Conservation (phyloP, 495 filamentous ascomycete species). For the Penicillium roqueforti region DNA sequence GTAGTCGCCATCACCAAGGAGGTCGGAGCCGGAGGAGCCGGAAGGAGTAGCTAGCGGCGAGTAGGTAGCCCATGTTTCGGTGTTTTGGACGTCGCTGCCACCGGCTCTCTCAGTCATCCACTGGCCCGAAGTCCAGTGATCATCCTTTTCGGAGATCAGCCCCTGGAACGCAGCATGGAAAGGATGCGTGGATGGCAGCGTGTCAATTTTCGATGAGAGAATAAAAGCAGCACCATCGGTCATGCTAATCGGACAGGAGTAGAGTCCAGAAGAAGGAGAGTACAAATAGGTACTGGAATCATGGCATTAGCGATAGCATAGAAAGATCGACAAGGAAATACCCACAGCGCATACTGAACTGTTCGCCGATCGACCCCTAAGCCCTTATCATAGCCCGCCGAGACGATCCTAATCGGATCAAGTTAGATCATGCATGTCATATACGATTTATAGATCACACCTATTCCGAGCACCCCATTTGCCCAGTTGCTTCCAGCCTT, state of each 20-base stretch:
- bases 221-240: slow-evolving; percentile 65
- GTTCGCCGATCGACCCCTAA: slow-evolving; percentile 36
- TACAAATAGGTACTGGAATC: slow-evolving; percentile 60
- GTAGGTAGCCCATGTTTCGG: slow-evolving; percentile 59
- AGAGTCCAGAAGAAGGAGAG: slow-evolving; percentile 55
- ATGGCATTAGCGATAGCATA: slow-evolving; percentile 34
- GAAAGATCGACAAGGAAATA: background rate
- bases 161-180: slow-evolving; percentile 47
- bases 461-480: slow-evolving; percentile 33
- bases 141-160: slow-evolving; percentile 52
- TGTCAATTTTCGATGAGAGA: slow-evolving; percentile 48
- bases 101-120: slow-evolving; percentile 85
- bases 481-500: slow-evolving; percentile 42
- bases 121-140: slow-evolving; percentile 72
- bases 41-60: slow-evolving; percentile 24
- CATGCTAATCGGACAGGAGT: slow-evolving; percentile 67
- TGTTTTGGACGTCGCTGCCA: slow-evolving; percentile 67
- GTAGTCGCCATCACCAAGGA: slow-evolving; percentile 30
- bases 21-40: slow-evolving; percentile 3
- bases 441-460: slow-evolving; percentile 2
- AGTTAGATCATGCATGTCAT: background rate
- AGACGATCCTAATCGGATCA: slow-evolving; percentile 28
- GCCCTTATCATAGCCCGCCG: slow-evolving; percentile 34
- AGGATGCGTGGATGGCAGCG: slow-evolving; percentile 32
- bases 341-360: slow-evolving; percentile 34